Evolutionary conservation across 306 rosid species (phyloP).

Genomic region (Prinsepia uniflora): DNA sequence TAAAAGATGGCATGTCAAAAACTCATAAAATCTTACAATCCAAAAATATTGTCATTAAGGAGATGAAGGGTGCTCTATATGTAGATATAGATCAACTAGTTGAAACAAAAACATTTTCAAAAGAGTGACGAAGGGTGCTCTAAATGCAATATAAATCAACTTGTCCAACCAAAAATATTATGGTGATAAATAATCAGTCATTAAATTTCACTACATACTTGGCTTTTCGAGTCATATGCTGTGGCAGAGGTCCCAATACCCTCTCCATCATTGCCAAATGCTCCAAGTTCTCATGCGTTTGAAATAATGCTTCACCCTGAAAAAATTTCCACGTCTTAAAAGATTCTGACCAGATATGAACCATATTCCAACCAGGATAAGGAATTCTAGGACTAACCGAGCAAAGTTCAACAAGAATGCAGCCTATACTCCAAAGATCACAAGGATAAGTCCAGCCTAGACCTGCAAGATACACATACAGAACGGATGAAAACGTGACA

Average conservation of each 20-base stretch:
- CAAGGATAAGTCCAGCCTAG: slow-evolving; percentile 91
- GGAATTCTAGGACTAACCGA: slow-evolving; percentile 47
- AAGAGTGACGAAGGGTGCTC: background rate
- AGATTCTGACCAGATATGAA: slow-evolving; percentile 18
- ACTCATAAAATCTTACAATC: background rate
- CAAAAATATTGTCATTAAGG: background rate
- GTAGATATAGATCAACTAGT: background rate
- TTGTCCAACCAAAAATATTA: background rate
- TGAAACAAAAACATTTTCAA: background rate
- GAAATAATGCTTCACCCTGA: slow-evolving; percentile 87
- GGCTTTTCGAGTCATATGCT: slow-evolving; percentile 56
- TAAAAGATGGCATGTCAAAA: background rate
- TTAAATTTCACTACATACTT: slow-evolving; percentile 39
- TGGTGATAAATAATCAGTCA: background rate
- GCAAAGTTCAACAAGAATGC: slow-evolving; percentile 77
- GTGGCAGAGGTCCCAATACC: slow-evolving; percentile 79
- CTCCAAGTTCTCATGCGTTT: slow-evolving; percentile 93
- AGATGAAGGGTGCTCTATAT: background rate
- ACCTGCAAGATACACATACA: slow-evolving; percentile 46
- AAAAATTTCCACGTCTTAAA: slow-evolving; percentile 35
- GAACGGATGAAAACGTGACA: background rate
- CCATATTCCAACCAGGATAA: slow-evolving; percentile 24
- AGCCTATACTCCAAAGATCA: slow-evolving; percentile 90
- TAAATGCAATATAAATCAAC: background rate
- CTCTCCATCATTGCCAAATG: slow-evolving; percentile 95